Conservation (phyloP, 1,284 basidiomycete genomes). For the Gymnopus androsaceus region DNA sequence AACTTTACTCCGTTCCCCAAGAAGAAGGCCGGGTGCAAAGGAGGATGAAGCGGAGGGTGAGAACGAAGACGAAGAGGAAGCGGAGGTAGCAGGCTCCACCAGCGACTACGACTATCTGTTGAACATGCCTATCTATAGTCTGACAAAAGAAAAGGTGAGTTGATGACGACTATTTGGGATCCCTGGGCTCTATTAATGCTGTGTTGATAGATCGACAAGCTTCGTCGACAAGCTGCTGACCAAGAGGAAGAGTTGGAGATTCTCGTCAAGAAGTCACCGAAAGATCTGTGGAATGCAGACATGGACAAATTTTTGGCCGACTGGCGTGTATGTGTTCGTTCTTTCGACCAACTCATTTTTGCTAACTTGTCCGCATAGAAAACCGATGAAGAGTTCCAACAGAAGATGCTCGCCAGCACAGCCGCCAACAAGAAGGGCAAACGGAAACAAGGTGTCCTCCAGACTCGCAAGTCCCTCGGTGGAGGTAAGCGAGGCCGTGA, state of each 20-base stretch:
- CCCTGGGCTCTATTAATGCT: background rate
- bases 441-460: conserved; percentile 76
- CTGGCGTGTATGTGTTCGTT: conserved; percentile 73
- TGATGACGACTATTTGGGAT: background rate
- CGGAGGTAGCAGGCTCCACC: conserved; percentile 48
- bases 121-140: conserved; percentile 92
- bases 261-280: conserved; percentile 80
- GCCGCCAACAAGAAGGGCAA: conserved; percentile 68
- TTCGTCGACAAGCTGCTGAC: conserved; percentile 77
- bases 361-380: conserved; percentile 40
- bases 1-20: conserved; percentile 93
- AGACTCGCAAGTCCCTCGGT: conserved; percentile 70
- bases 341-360: background rate
- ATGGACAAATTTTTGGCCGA: conserved; percentile 81
- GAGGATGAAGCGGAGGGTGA: conserved; percentile 65
- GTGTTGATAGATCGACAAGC: conserved; percentile 73
- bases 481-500: conserved; percentile 26
- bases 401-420: conserved; percentile 53
- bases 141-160: conserved; percentile 90
- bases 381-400: conserved; percentile 62
- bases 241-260: conserved; percentile 85
- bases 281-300: conserved; percentile 90
- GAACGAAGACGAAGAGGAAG: conserved; percentile 50
- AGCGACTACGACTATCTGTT: conserved; percentile 94
- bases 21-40: conserved; percentile 68